Evolutionary conservation across 2,329 filamentous ascomycete genomes (phyloP), one percentile per base, ranked within the genome.

Genomic region (Aphanoascus verrucosus): DNA sequence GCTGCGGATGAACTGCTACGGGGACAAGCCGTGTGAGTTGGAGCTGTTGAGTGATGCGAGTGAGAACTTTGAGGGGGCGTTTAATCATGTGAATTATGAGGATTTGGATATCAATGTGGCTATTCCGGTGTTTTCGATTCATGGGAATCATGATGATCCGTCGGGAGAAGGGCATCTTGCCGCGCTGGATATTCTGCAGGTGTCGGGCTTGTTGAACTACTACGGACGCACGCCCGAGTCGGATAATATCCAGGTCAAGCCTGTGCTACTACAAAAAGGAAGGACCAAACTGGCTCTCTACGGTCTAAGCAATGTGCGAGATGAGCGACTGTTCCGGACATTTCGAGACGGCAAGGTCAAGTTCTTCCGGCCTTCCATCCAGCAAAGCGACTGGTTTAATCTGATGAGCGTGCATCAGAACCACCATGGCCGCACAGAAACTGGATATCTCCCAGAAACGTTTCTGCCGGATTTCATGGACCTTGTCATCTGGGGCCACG

Each of bases 141-240:
- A 98, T 63, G 93, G 93, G 44, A 98, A 98, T 64, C 93, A 98
- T 66, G 93, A 98, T 65, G 93, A 98, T 65, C 93, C 93, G 0
- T 94, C 90, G n/a, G 93, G 93, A 8, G 90, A 96, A 63, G 93
- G 90, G 9, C 88, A 94, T 66, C 84, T 85, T 59, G 94, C 93
- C 58, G 90, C 91, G 0, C 77, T 98, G 9, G 93, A 98, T 67
- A 72, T 98, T 14, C 77, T 98, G 3, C 89, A 97, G 67, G 85
- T 93, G 1, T 88, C 90, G 0, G 93, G 93, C 0, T 73, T 98
- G 12, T 76, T 98, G 62, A 98, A 98, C 69, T 98, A 97, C 72
- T 98, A 93, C 67, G 93, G 93, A 2, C 85, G 90, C 38, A 87
- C 88, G 1, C 86, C 88, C 0, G 87, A 97, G 69, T 86, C 88